Evolutionary conservation across 2,329 filamentous ascomycete genomes (phyloP), one percentile per base, ranked within the genome.

Genomic region (Fusarium sp.): DNA sequence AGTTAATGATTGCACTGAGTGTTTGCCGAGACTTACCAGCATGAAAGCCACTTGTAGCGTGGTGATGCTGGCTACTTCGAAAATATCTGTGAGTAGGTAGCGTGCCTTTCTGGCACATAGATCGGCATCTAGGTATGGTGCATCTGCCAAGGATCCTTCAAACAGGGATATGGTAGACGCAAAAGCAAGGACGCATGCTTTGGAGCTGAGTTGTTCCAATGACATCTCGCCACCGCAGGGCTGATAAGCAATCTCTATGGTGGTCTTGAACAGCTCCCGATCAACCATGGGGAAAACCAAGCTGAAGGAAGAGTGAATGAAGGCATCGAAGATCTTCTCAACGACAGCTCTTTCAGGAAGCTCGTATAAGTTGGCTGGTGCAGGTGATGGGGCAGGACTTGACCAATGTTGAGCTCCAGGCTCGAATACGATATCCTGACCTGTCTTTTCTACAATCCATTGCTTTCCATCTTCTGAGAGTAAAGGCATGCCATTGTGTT

Each of bases 241-340:
- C 3, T 74, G 63, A 62, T 87, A 87, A 0, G 84, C 85, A 1
- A 75, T 32, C 0, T 77, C 72, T 19, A 86, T 77, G 0, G 81
- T 86, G 3, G 81, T 74, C 14, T 74, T 63, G 55, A 87, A 87
- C 0, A 87, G 69, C 1, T 79, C 74, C 1, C 70, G 61, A 54
- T 88, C 83, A 4, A 86, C 67, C 2, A 85, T 30, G 0, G 86
- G 85, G 36, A 87, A 86, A 0, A 83, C 73, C 0, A 81, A 75
- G 11, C 77, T 77, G 56, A 85, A 77, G 2, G 81, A 69, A 0
- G 78, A 80, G 0, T 67, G 56, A 1, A 64, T 44, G 36, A 73
- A 80, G 0, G 59, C 39, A 1, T 67, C 26, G 1, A 79, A 56
- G 11, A 65, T 66, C 14, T 69, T 56, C 1, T 76, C 70, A 1